A percentile compares a stretch with the other conserved stretches of the same genome.
Evolutionary conservation across 495 filamentous ascomycete species (phyloP).

Genomic region (Neurospora sp.): DNA sequence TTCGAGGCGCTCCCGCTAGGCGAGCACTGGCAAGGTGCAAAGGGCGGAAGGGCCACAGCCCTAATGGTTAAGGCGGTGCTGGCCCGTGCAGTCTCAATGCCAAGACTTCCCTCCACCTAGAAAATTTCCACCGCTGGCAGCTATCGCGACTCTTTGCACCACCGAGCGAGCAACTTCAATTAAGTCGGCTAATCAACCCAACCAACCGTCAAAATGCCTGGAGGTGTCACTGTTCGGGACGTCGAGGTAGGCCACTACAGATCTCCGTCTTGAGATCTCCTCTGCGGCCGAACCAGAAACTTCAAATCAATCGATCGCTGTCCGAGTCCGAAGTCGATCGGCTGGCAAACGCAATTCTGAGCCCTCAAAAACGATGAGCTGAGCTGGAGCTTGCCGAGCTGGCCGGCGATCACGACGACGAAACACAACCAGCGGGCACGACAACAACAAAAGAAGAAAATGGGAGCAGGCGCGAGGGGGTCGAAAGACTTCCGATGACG

Average conservation of each 20-base stretch:
- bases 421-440: slow-evolving; percentile 3
- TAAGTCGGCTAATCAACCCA: slow-evolving; percentile 9
- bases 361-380: slow-evolving; percentile 3
- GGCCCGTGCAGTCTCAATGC: neutral
- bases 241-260: slow-evolving; percentile 64
- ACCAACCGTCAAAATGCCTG: slow-evolving; percentile 66
- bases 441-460: slow-evolving; percentile 20
- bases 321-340: slow-evolving; percentile 12
- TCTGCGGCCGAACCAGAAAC: slow-evolving; percentile 18
- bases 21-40: neutral
- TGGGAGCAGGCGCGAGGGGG: slow-evolving; percentile 48
- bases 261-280: slow-evolving; percentile 13
- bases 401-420: slow-evolving; percentile 17
- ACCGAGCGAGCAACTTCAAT: slow-evolving; percentile 17
- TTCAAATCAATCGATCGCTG: slow-evolving; percentile 17
- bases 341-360: slow-evolving; percentile 4
- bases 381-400: slow-evolving; percentile 1
- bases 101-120: slow-evolving; percentile 14
- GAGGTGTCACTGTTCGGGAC: slow-evolving; percentile 75
- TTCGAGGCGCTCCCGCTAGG: neutral
- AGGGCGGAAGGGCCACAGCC: slow-evolving; percentile 11
- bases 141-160: slow-evolving; percentile 8
- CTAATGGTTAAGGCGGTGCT: slow-evolving; percentile 4
- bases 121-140: slow-evolving; percentile 13
- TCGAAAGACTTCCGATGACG: slow-evolving; percentile 51